phyloP scores from a whole-genome alignment of 73 alveolate genomes.

The Breviolum minutum region DNA sequence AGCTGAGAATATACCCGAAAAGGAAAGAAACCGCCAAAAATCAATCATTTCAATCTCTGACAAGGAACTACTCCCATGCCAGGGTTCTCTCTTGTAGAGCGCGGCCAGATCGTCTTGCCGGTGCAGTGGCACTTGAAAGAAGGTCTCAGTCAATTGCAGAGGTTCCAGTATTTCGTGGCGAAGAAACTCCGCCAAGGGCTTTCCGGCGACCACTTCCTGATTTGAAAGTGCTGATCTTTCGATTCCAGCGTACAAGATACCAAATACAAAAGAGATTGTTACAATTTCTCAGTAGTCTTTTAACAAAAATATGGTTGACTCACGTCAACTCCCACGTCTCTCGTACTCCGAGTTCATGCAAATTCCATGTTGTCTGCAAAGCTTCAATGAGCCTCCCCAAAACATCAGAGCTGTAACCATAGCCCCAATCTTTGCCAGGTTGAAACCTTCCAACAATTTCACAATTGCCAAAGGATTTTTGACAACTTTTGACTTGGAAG shows the following conservation, averaged over 20 bases:
- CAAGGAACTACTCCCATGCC: conserved; percentile 51
- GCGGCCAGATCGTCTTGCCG: background rate
- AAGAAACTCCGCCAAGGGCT: conserved; percentile 50
- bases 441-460: conserved; percentile 21
- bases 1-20: no score
- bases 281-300: background rate
- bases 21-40: no score
- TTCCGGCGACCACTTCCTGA: conserved; percentile 39
- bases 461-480: no score
- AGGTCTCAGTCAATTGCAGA: conserved; percentile 7
- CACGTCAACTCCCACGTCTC: background rate
- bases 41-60: no score
- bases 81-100: conserved; percentile 84
- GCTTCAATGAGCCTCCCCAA: conserved; percentile 30
- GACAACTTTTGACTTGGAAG: no score
- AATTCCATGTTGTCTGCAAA: background rate
- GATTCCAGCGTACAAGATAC: background rate
- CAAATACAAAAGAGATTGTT: background rate
- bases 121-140: conserved; percentile 25
- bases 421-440: conserved; percentile 93
- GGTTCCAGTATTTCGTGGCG: conserved; percentile 41
- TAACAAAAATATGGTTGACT: background rate
- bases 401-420: conserved; percentile 85
- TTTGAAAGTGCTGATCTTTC: no score
- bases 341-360: background rate